Base-by-base conservation (phyloP, 768 basidiomycete species). In the Rhizopogon sp. region DNA sequence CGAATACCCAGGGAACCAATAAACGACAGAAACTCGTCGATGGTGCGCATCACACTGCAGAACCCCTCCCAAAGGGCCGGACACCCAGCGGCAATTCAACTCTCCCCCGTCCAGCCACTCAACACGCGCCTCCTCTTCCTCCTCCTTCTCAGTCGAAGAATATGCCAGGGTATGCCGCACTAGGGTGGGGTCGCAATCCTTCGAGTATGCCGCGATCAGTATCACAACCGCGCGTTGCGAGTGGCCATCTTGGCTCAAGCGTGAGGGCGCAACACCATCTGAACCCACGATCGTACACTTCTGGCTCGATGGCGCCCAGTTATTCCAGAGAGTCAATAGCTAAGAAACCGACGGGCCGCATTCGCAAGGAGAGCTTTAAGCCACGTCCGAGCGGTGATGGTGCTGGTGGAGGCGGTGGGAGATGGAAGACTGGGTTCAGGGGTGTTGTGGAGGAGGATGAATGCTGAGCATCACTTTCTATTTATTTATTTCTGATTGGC, bases 281-380 rank as follows among this genome's bases (percentile, higher is more conserved):
- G 2, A 47, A 14, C 20, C 3, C 46, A 22, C 46, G 46, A 35
- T 47, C 46, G 20, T 47, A 47, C 14, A 47, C 33, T 14, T 47
- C 46, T 22, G 46, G 35, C 29, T 54, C 64, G 37, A 39, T 55
- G 50, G 52, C 46, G 9, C 50, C 58, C 29, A 55, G 43, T 31
- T 43, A 47, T 17, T n/a, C 53, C 39, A 66, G 62, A 6, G 50
- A 60, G 6, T 43, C 49, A 20, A 31, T 14, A 16, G 59, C 58
- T 42, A 28, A 55, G 41, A 76, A 74, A 66, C 85, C 83, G 62
- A 77, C 78, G 31, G 69, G 76, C 40, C 71, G 82, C 50, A 79
- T 80, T 40, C 70, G 78, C 56, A 76, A 86, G 58, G 90, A 93
- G 72, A 93, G 90, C 68, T 93, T 93, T 69, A 88, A 82, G 65